Evolutionary conservation across 176 grass and related monocot species (phyloP).

Genomic region (Miscanthus lutarioriparius): DNA sequence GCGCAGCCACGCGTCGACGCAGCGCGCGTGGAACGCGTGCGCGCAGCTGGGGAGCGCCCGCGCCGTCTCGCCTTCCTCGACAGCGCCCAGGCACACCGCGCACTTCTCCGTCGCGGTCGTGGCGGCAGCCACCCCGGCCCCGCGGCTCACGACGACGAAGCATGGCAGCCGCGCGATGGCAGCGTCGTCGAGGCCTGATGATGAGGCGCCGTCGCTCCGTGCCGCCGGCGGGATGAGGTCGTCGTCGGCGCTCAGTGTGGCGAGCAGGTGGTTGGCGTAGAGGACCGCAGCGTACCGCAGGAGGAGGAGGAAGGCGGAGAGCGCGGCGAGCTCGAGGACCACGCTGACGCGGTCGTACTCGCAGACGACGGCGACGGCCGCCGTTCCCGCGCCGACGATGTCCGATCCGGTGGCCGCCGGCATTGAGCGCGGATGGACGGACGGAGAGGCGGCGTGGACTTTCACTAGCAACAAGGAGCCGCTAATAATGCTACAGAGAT

Average conservation of each 20-base stretch:
- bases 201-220: not conserved
- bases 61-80: constrained; percentile 39
- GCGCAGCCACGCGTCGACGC: constrained; percentile 59
- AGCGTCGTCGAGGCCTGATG: constrained; percentile 7
- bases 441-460: not conserved
- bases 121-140: not conserved
- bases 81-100: constrained; percentile 44
- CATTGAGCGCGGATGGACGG: not conserved
- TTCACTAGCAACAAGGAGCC: too few species aligned
- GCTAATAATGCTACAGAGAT: too few species aligned
- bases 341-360: constrained; percentile 15
- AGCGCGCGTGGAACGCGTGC: constrained; percentile 54
- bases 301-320: constrained; percentile 32
- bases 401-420: not conserved
- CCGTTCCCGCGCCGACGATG: too few species aligned
- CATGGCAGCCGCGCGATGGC: constrained; percentile 23
- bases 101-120: constrained; percentile 13
- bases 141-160: not conserved
- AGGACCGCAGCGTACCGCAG: constrained; percentile 34
- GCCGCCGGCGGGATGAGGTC: not conserved
- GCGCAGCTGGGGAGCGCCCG: constrained; percentile 46
- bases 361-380: not conserved
- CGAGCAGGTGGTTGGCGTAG: constrained; percentile 34
- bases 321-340: constrained; percentile 22
- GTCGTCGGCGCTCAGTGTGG: not conserved